These are phyloP conservation scores for Gossypium davidsonii DNA, from an alignment of 441 rosid species.

Conservation along the genomic window DNA sequence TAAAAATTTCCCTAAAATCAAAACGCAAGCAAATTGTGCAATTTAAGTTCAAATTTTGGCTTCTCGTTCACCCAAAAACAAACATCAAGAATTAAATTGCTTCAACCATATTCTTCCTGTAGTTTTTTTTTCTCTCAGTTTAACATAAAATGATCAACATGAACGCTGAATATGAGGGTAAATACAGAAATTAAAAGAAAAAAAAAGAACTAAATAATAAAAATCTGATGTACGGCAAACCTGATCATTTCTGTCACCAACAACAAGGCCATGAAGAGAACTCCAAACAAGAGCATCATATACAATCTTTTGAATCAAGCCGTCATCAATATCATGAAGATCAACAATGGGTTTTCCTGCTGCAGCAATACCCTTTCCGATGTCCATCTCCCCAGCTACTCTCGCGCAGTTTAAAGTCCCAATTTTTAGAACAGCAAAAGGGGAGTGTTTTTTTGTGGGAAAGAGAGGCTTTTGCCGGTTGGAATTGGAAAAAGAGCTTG, in stretches of 20 bases:
- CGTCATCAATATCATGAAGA: conserved; percentile 48
- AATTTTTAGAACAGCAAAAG: conserved; percentile 20
- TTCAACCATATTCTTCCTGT: neutral
- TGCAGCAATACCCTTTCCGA: conserved; percentile 19
- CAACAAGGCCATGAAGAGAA: conserved; percentile 90
- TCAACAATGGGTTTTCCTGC: conserved; percentile 30
- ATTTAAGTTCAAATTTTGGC: conserved; percentile 4
- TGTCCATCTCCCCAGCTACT: conserved; percentile 40
- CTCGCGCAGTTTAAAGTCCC: conserved; percentile 38
- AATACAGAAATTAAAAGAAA: neutral
- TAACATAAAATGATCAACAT: neutral
- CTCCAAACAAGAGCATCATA: conserved; percentile 95
- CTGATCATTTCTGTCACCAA: conserved; percentile 69
- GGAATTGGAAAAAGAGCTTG: conserved; percentile 22
- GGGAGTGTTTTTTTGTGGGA: conserved; percentile 6
- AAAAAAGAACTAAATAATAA: neutral
- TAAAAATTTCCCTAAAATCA: neutral
- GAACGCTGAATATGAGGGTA: neutral
- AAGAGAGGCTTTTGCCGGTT: neutral
- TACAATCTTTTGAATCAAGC: conserved; percentile 58
- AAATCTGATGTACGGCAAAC: conserved; percentile 24
- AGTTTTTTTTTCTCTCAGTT: neutral
- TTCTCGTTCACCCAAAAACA: neutral
- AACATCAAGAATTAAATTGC: neutral
- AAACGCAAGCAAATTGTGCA: neutral